These are phyloP conservation scores for Gynochthodes officinalis DNA, from an alignment of 257 asterid species.

Conservation along the genomic window DNA sequence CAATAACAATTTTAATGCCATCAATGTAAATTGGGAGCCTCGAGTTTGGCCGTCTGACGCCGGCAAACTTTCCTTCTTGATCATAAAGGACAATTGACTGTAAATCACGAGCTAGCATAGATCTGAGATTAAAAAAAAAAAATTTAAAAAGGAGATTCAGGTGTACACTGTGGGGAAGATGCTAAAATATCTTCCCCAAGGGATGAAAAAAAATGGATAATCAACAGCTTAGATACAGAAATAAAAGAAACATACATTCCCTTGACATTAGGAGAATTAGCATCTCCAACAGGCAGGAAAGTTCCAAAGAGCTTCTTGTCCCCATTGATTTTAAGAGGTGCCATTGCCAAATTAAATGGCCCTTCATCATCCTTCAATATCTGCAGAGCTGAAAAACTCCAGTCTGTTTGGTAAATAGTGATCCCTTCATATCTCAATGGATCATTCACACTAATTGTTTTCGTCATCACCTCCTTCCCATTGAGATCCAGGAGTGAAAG, in stretches of 20 bases:
- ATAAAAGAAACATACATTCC: constrained; percentile 60
- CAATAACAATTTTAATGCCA: constrained; percentile 48
- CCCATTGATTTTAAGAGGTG: constrained; percentile 70
- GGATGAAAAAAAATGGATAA: background rate
- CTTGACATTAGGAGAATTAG: constrained; percentile 53
- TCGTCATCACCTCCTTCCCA: constrained; percentile 86
- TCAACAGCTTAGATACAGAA: background rate
- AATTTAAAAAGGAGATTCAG: background rate
- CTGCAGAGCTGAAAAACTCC: constrained; percentile 83
- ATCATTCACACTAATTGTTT: constrained; percentile 79
- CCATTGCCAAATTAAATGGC: constrained; percentile 93
- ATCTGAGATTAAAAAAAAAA: constrained; percentile 40
- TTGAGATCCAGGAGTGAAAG: constrained; percentile 69
- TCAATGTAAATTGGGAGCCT: constrained; percentile 82
- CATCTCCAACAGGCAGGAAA: constrained; percentile 61
- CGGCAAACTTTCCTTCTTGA: constrained; percentile 81
- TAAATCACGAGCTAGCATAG: constrained; percentile 92
- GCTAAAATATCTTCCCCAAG: background rate
- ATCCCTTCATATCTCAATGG: constrained; percentile 85
- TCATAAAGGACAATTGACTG: constrained; percentile 83
- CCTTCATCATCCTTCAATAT: constrained; percentile 75
- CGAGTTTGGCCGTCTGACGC: constrained; percentile 77
- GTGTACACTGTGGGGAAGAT: background rate
- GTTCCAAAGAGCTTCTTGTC: constrained; percentile 93
- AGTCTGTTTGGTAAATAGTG: constrained; percentile 55